Base-by-base conservation (phyloP, 352 stramenopile genomes). In the Elongisporangium undulatum region DNA sequence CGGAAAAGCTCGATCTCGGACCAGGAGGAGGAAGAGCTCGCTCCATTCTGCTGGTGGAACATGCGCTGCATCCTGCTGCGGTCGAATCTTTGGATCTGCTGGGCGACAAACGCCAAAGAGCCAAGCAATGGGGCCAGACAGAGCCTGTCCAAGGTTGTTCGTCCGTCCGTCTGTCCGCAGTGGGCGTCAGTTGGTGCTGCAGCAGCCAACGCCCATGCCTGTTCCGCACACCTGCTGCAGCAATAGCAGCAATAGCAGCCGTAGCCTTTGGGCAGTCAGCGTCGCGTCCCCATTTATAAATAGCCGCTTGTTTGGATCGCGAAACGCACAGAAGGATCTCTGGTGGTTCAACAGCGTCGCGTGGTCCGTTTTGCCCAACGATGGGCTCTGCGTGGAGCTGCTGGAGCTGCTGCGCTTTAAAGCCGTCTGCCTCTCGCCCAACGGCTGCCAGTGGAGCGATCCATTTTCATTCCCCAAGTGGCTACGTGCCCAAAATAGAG, bases 1-100 rank as follows among this genome's bases (percentile, higher is more conserved):
- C 76, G 76, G 39, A 77, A 75, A 26, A 54, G 65, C 62, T 84
- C 77, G 51, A 82, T 72, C 24, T 82, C 72, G 49, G 34, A 15
- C 34, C 34, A 17, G 3, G 34, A 45, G 34, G 34, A 17, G 12
- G 34, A n/a, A n/a, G n/a, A 16, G 10, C 2, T 17, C 23, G 23
- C 23, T 17, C 34, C 34, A 45, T 45, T 45, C 34, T 45, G 34
- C 34, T 45, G 34, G 34, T 45, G 17, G 34, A 45, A 17, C 13
- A 45, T 45, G 10, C 34, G 34, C 34, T 45, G 7, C 34, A 45
- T 45, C 34, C 13, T 41, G 29, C 29, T 4, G 8, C 29, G 8
- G 29, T 41, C 34, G 34, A 45, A 45, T 17, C 34, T 45, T 45
- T 17, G 34, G 34, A 45, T 45, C 34, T 45, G 34, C 34, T 17